Evolutionary conservation across 768 basidiomycete genomes (phyloP).

Genomic region (Dictyophora rubrovolvata): DNA sequence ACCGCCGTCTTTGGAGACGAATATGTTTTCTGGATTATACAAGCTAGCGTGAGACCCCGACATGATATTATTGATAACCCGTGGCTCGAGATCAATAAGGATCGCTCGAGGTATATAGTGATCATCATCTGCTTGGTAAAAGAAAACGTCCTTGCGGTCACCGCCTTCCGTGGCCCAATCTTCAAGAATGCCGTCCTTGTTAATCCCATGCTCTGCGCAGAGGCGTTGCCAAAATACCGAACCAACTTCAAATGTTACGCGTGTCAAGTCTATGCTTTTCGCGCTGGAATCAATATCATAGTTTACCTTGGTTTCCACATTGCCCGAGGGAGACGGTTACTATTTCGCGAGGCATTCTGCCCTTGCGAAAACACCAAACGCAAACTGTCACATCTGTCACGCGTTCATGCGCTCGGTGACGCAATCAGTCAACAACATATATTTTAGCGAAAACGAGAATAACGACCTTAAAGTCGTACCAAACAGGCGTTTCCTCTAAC

Average conservation of each 20-base stretch:
- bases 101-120: conserved; percentile 98
- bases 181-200: conserved; percentile 87
- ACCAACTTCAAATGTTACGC: conserved; percentile 53
- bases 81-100: conserved; percentile 90
- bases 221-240: conserved; percentile 97
- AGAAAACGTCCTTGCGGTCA: conserved; percentile 98
- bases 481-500: too few species aligned
- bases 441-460: too few species aligned
- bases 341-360: conserved; percentile 68
- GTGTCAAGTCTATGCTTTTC: conserved; percentile 10
- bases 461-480: too few species aligned
- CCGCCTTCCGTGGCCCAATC: conserved; percentile 95
- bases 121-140: conserved; percentile 99
- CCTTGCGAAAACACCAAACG: not conserved
- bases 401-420: too few species aligned
- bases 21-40: conserved; percentile 98
- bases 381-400: not conserved
- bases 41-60: conserved; percentile 76
- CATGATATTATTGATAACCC: conserved; percentile 93
- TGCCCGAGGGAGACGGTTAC: conserved; percentile 82
- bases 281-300: conserved; percentile 10
- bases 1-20: conserved; percentile 92
- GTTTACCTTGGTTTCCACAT: conserved; percentile 84
- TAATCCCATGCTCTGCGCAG: conserved; percentile 97
- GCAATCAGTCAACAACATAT: too few species aligned